Conservation (phyloP, 164 flowering plant genomes). For the Aristolochia californica region DNA sequence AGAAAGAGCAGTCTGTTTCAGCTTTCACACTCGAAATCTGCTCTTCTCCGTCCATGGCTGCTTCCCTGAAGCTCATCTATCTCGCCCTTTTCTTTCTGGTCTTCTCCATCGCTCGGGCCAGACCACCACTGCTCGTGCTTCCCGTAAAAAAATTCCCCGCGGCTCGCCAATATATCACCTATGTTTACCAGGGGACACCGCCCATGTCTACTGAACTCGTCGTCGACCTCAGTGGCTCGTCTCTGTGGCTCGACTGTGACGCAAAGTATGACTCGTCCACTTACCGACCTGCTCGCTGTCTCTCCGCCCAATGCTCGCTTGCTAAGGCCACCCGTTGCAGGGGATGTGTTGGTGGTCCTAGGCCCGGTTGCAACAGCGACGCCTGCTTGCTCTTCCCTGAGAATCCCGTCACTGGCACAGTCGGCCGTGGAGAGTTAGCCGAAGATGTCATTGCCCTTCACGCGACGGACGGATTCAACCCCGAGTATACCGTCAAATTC, state of each 20-base stretch:
- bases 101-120: background rate
- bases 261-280: background rate
- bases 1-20: no score
- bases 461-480: constrained; percentile 3
- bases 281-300: constrained; percentile 2
- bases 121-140: background rate
- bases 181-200: constrained; percentile 1
- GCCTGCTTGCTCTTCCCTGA: constrained; percentile 6
- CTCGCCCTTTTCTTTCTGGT: background rate
- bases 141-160: background rate
- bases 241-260: constrained; percentile 3
- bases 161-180: constrained; percentile 1
- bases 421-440: constrained; percentile 7
- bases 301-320: constrained; percentile 1
- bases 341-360: background rate
- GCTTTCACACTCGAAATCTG: no score
- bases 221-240: constrained; percentile 8
- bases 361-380: constrained; percentile 9
- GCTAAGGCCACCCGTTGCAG: background rate
- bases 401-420: constrained; percentile 1
- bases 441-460: constrained; percentile 6
- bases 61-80: background rate
- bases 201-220: background rate
- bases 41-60: background rate
- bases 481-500: background rate